Conservation (phyloP, 345 rosid genomes). For the Cochlearia excelsa region DNA sequence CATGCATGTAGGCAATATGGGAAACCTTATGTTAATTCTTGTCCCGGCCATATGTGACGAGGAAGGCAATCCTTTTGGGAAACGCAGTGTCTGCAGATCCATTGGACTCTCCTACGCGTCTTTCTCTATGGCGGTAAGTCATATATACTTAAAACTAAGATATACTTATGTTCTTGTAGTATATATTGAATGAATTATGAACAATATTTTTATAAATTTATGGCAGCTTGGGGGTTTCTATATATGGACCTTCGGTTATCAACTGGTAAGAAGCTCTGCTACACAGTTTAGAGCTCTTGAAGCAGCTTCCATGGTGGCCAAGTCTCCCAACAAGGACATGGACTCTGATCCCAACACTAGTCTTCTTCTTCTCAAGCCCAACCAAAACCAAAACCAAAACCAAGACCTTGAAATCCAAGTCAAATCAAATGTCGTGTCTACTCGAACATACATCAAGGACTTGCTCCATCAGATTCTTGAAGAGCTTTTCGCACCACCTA, state of each 20-base stretch:
- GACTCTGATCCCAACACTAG: slow-evolving; percentile 41
- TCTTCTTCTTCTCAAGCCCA: slow-evolving; percentile 41
- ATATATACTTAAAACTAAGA: background rate
- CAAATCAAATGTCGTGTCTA: slow-evolving; percentile 32
- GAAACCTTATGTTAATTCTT: slow-evolving; percentile 73
- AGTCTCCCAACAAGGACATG: slow-evolving; percentile 57
- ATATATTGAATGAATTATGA: too few relatives aligned
- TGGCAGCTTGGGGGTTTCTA: slow-evolving; percentile 89
- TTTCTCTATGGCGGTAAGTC: slow-evolving; percentile 94
- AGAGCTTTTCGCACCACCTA: slow-evolving; percentile 84
- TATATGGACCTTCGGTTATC: slow-evolving; percentile 84
- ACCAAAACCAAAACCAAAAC: slow-evolving; percentile 28
- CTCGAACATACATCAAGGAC: slow-evolving; percentile 38
- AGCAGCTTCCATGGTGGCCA: slow-evolving; percentile 36
- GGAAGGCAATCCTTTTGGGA: slow-evolving; percentile 73
- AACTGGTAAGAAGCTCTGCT: slow-evolving; percentile 59
- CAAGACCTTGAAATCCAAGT: slow-evolving; percentile 35
- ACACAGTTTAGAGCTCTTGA: slow-evolving; percentile 49
- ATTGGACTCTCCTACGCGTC: slow-evolving; percentile 85
- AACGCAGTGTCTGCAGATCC: slow-evolving; percentile 49
- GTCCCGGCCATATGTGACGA: slow-evolving; percentile 88
- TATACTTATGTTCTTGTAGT: too few relatives aligned
- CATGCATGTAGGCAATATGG: slow-evolving; percentile 61
- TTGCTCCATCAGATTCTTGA: slow-evolving; percentile 57
- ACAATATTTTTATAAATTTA: too few relatives aligned